phyloP scores from a whole-genome alignment of 1,284 basidiomycete species.

The Stygiomarasmius scandens region DNA sequence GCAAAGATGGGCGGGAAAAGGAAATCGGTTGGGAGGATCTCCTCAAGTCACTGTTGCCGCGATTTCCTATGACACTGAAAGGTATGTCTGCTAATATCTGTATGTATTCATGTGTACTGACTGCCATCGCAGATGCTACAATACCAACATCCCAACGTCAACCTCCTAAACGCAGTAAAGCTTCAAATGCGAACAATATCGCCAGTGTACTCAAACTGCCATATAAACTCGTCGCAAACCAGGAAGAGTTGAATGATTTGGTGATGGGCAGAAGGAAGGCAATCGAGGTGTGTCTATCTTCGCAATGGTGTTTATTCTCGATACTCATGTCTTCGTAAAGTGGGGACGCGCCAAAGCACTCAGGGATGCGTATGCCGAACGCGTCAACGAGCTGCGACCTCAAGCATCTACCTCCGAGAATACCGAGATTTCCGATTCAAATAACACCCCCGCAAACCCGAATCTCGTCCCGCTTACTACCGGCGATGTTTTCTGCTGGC shows the following conservation, averaged over 20 bases:
- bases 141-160: neutral
- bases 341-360: constrained; percentile 63
- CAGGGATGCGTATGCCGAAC: constrained; percentile 48
- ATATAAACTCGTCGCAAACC: constrained; percentile 55
- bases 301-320: constrained; percentile 10
- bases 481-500: constrained; percentile 62
- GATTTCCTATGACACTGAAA: constrained; percentile 61
- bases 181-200: neutral
- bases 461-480: constrained; percentile 42
- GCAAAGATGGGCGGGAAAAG: neutral
- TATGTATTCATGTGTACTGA: no score
- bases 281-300: constrained; percentile 58
- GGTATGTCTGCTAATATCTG: constrained; percentile 43
- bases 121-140: neutral
- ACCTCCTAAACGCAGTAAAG: neutral
- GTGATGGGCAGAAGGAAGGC: constrained; percentile 66
- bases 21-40: constrained; percentile 33
- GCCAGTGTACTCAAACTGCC: constrained; percentile 35
- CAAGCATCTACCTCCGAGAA: constrained; percentile 4
- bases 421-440: neutral
- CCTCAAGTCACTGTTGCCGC: constrained; percentile 47
- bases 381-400: constrained; percentile 18
- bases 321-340: constrained; percentile 36
- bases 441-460: constrained; percentile 21
- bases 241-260: constrained; percentile 47